Evolutionary conservation across 202 grass and related monocot genomes (phyloP).

Genomic region (Alloteropsis angusta): DNA sequence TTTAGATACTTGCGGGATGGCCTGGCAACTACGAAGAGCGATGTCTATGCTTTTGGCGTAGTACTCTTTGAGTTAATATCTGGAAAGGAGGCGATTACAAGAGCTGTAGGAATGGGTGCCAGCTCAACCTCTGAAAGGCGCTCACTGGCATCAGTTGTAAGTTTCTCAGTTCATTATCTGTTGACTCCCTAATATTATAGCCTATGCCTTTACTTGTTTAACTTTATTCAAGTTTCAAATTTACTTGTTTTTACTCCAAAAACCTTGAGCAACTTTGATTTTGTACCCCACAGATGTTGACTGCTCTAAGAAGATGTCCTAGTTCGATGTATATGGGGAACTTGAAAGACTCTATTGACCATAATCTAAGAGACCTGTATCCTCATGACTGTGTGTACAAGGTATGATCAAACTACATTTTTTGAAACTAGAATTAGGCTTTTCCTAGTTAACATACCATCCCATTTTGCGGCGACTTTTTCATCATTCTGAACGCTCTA

Average conservation of each 20-base stretch:
- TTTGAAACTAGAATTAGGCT: background rate
- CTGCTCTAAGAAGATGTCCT: constrained; percentile 58
- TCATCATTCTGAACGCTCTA: background rate
- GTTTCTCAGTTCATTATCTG: constrained; percentile 18
- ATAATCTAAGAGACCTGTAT: constrained; percentile 70
- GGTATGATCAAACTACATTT: constrained; percentile 30
- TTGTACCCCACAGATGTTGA: constrained; percentile 67
- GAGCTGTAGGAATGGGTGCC: constrained; percentile 37
- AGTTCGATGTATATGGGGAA: constrained; percentile 59
- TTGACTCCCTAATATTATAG: background rate
- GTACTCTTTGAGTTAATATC: constrained; percentile 97
- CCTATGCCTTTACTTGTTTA: background rate
- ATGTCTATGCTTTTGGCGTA: constrained; percentile 98
- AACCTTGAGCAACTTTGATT: constrained; percentile 19
- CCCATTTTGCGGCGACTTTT: background rate
- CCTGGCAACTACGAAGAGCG: constrained; percentile 86
- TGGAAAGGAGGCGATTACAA: constrained; percentile 89
- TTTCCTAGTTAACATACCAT: background rate
- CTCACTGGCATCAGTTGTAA: constrained; percentile 91
- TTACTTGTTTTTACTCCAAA: constrained; percentile 2
- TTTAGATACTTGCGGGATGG: constrained; percentile 84
- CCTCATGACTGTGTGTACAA: constrained; percentile 86
- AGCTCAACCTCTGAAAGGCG: constrained; percentile 75
- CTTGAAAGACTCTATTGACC: constrained; percentile 68
- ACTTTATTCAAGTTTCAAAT: background rate